Conservation (phyloP, 2,329 filamentous ascomycete genomes). For the Pseudomassariella vexata region DNA sequence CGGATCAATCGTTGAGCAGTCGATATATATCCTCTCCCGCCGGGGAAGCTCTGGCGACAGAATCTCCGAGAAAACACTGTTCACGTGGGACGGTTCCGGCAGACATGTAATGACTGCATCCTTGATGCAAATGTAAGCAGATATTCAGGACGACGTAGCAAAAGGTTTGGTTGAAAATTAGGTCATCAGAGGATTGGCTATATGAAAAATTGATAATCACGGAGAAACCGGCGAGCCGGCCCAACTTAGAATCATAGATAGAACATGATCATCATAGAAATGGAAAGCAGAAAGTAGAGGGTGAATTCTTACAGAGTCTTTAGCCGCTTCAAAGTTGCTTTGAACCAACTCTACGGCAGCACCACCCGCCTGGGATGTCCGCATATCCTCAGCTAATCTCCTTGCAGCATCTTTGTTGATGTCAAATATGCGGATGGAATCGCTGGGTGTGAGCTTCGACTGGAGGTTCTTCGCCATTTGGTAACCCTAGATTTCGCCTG, state of each 20-base stretch:
- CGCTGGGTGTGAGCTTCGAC: conserved; percentile 44
- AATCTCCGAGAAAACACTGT: conserved; percentile 73
- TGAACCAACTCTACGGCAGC: conserved; percentile 39
- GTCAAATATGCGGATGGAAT: conserved; percentile 50
- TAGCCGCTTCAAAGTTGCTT: conserved; percentile 41
- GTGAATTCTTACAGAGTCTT: conserved; percentile 40
- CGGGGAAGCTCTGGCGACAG: conserved; percentile 48
- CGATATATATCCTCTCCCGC: conserved; percentile 76
- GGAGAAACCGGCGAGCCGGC: conserved; percentile 46
- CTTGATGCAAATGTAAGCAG: conserved; percentile 36
- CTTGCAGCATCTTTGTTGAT: conserved; percentile 45
- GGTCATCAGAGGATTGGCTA: conserved; percentile 70
- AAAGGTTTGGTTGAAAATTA: conserved; percentile 10
- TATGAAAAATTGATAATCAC: conserved; percentile 58
- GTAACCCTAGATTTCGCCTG: conserved; percentile 39
- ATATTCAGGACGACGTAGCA: conserved; percentile 10
- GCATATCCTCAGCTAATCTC: conserved; percentile 42
- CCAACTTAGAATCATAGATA: conserved; percentile 72
- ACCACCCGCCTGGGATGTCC: conserved; percentile 33
- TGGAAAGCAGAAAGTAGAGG: conserved; percentile 1
- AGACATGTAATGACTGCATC: conserved; percentile 83
- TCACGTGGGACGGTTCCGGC: conserved; percentile 83
- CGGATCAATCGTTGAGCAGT: conserved; percentile 95
- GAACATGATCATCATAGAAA: conserved; percentile 31
- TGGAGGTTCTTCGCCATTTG: conserved; percentile 60